phyloP scores from a whole-genome alignment of 805 yeast species.

The Debaryomyces maramus region DNA sequence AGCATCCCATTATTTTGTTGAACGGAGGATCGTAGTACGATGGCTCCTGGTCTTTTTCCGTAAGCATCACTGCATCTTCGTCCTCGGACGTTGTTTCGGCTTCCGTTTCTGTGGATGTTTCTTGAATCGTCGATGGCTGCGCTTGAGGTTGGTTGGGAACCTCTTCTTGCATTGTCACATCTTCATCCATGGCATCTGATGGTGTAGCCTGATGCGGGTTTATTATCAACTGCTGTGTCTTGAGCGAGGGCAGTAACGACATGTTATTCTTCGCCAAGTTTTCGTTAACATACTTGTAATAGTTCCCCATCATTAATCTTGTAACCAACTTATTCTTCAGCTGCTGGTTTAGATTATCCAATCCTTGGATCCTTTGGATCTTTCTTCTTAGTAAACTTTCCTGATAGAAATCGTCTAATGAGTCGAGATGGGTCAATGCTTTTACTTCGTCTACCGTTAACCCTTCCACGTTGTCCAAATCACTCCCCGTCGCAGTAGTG shows the following conservation, averaged over 20 bases:
- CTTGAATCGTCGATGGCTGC: background rate
- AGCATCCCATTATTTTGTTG: slow-evolving; percentile 64
- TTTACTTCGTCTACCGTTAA: slow-evolving; percentile 33
- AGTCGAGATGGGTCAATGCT: slow-evolving; percentile 36
- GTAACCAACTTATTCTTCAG: slow-evolving; percentile 56
- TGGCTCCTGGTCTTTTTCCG: slow-evolving; percentile 48
- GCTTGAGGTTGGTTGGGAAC: slow-evolving; percentile 5
- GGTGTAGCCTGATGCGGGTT: slow-evolving; percentile 1
- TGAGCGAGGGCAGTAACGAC: slow-evolving; percentile 11
- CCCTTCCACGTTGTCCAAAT: slow-evolving; percentile 36
- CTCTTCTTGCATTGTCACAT: slow-evolving; percentile 5
- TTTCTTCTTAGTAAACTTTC: slow-evolving; percentile 45
- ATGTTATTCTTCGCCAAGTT: slow-evolving; percentile 21
- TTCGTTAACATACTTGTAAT: slow-evolving; percentile 47
- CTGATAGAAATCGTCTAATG: slow-evolving; percentile 37
- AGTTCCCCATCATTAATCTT: slow-evolving; percentile 67
- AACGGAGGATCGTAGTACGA: slow-evolving; percentile 46
- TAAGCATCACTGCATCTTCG: slow-evolving; percentile 46
- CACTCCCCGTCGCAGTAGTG: slow-evolving; percentile 18
- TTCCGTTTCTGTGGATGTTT: background rate
- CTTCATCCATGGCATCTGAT: background rate
- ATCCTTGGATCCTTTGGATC: slow-evolving; percentile 48
- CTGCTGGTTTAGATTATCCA: slow-evolving; percentile 36
- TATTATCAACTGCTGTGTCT: slow-evolving; percentile 18
- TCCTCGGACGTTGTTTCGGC: slow-evolving; percentile 6